These are phyloP conservation scores for Ophiocytium majus DNA, from an alignment of 352 stramenopile species.

Conservation along the genomic window DNA sequence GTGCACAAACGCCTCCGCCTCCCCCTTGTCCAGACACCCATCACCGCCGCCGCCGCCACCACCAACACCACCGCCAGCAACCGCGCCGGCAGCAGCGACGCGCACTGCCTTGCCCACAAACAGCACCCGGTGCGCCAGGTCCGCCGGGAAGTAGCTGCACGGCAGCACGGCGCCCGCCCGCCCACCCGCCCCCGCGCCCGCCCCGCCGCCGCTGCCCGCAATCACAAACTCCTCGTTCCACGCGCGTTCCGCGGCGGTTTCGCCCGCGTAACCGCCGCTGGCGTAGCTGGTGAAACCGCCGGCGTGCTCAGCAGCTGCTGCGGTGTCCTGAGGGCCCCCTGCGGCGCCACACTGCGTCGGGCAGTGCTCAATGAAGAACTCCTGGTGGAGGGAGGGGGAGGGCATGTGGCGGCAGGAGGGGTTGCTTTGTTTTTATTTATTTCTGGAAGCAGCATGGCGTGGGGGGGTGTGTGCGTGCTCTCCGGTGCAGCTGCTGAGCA, in stretches of 20 bases:
- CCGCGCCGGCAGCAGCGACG: background rate
- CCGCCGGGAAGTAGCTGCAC: background rate
- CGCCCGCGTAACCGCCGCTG: too few species aligned
- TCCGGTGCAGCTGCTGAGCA: too few species aligned
- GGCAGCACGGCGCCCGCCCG: background rate
- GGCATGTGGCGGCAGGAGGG: too few species aligned
- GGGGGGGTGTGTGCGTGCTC: too few species aligned
- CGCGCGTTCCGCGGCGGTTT: background rate
- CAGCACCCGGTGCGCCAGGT: background rate
- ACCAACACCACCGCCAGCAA: background rate
- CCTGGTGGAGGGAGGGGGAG: background rate
- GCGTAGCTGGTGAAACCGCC: too few species aligned
- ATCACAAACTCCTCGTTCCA: constrained; percentile 8
- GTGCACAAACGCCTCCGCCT: background rate
- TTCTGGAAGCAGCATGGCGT: too few species aligned
- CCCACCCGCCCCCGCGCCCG: too few species aligned
- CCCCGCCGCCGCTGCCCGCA: background rate
- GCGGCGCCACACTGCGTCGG: background rate
- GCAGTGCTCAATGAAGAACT: constrained; percentile 23
- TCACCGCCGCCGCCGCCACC: background rate
- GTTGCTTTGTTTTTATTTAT: too few species aligned
- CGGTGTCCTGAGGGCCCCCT: too few species aligned
- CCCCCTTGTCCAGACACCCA: background rate
- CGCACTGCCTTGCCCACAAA: constrained; percentile 14
- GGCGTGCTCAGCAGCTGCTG: too few species aligned